Conservation (phyloP, 2,329 filamentous ascomycete genomes). For the Byssothecium circinans region DNA sequence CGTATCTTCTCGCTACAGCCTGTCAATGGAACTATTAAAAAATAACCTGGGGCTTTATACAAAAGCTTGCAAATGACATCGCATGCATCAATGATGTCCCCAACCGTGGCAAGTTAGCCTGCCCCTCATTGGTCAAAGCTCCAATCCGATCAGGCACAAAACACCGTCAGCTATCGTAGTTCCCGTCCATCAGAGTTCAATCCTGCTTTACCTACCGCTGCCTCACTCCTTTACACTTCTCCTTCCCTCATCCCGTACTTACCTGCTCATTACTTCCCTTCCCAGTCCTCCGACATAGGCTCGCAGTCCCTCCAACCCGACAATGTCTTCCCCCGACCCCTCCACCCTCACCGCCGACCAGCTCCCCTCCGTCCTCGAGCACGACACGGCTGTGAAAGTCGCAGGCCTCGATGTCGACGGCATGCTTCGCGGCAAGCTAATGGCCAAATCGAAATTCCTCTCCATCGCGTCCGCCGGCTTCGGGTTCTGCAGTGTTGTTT, state of each 20-base stretch:
- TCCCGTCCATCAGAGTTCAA: conserved; percentile 1
- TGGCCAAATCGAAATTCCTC: conserved; percentile 91
- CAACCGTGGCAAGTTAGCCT: neutral
- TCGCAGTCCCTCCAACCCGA: neutral
- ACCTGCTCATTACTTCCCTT: too few relatives aligned
- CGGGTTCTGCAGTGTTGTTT: conserved; percentile 91
- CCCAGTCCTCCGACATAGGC: too few relatives aligned
- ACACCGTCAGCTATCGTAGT: conserved; percentile 8
- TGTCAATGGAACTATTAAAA: too few relatives aligned
- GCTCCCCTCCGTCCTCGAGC: conserved; percentile 66
- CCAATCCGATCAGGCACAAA: conserved; percentile 8
- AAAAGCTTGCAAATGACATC: too few relatives aligned
- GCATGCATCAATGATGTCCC: too few relatives aligned
- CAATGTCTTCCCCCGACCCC: conserved; percentile 26
- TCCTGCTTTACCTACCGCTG: conserved; percentile 11
- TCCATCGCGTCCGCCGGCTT: conserved; percentile 80
- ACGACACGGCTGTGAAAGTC: conserved; percentile 81
- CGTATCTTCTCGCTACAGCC: neutral
- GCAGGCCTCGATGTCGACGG: conserved; percentile 88
- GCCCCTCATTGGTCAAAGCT: conserved; percentile 38
- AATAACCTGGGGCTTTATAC: too few relatives aligned
- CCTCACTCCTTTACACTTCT: too few relatives aligned
- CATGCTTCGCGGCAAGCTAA: conserved; percentile 82
- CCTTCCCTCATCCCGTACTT: neutral
- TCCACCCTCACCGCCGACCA: conserved; percentile 61